These are phyloP conservation scores for Cordyceps cateniannulata DNA, from an alignment of 2,329 filamentous ascomycete species.

Conservation along the genomic window DNA sequence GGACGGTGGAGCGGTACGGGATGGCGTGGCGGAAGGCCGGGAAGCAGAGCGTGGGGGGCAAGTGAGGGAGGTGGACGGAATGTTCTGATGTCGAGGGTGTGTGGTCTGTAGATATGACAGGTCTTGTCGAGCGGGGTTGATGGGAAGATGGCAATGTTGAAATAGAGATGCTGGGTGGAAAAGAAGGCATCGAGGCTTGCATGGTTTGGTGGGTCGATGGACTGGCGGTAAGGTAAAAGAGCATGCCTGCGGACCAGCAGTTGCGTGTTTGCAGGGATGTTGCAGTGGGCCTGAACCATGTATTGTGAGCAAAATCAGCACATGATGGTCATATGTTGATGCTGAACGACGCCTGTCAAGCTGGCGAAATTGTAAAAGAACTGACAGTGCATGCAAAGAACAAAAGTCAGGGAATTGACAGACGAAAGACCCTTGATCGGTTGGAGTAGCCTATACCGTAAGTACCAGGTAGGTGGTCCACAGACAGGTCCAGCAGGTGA, in stretches of 20 bases:
- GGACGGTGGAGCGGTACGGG: slow-evolving; percentile 1
- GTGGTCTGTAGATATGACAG: too few relatives aligned
- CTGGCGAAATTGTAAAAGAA: not conserved
- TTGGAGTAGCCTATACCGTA: not conserved
- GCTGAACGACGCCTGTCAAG: not conserved
- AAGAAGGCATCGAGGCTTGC: not conserved
- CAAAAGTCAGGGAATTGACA: not conserved
- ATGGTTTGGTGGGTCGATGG: not conserved
- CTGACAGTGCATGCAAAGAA: not conserved
- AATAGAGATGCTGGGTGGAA: not conserved
- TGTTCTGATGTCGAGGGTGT: too few relatives aligned
- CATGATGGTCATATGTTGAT: not conserved
- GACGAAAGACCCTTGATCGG: not conserved
- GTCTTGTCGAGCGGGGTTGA: not conserved
- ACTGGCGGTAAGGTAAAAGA: not conserved
- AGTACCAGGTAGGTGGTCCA: not conserved
- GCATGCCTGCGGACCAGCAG: not conserved
- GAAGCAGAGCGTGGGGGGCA: slow-evolving; percentile 3
- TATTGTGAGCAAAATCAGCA: not conserved
- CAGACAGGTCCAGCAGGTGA: not conserved
- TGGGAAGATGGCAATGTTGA: not conserved
- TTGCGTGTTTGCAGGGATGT: not conserved
- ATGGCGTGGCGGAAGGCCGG: not conserved
- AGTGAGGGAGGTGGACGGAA: too few relatives aligned
- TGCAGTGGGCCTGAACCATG: not conserved